These are phyloP conservation scores for Citrus unshiu DNA, from an alignment of 345 rosid species.

Conservation along the genomic window DNA sequence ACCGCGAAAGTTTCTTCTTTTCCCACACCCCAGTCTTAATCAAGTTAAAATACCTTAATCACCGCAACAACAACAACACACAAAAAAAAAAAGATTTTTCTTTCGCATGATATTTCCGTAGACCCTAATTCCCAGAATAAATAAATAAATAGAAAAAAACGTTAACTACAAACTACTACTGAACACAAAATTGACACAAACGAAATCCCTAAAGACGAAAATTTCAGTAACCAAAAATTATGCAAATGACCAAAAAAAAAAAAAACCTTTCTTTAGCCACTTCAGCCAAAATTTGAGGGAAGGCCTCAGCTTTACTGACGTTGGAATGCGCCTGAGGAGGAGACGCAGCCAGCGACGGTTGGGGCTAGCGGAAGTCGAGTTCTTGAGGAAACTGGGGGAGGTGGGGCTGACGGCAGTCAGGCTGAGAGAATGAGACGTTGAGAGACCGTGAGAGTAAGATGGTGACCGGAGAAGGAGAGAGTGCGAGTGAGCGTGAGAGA, in stretches of 20 bases:
- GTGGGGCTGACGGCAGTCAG: background rate
- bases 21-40: background rate
- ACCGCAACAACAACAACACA: too few relatives aligned
- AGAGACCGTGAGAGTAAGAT: too few relatives aligned
- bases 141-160: background rate
- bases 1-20: background rate
- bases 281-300: conserved; percentile 26
- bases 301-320: conserved; percentile 17
- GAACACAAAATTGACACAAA: conserved; percentile 10
- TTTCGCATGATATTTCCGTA: background rate
- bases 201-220: conserved; percentile 2
- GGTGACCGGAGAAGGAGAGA: too few relatives aligned
- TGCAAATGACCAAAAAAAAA: conserved; percentile 24
- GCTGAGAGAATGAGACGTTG: too few relatives aligned
- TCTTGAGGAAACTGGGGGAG: conserved; percentile 41
- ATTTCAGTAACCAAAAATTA: background rate
- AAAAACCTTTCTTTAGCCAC: conserved; percentile 64
- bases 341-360: conserved; percentile 18
- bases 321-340: conserved; percentile 14
- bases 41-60: background rate
- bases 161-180: background rate
- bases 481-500: too few relatives aligned
- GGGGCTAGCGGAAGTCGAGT: conserved; percentile 66
- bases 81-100: too few relatives aligned
- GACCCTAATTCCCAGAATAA: background rate